These are phyloP conservation scores for Colletotrichum caudatum DNA, from an alignment of 2,329 filamentous ascomycete genomes.

Conservation along the genomic window DNA sequence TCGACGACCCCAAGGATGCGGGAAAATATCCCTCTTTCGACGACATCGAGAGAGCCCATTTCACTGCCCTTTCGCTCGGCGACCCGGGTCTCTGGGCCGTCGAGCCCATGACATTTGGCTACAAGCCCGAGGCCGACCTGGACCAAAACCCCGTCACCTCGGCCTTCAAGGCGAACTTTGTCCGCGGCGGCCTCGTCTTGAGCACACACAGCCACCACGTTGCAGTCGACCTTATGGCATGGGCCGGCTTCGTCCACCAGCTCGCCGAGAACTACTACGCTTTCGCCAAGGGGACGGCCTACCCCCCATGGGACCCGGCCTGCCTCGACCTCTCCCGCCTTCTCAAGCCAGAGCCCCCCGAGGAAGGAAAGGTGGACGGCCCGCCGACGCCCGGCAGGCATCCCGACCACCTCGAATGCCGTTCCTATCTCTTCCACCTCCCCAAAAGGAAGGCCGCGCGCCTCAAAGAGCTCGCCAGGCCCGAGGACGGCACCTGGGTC, in stretches of 20 bases:
- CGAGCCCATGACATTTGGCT: conserved; percentile 54
- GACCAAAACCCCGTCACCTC: conserved; percentile 50
- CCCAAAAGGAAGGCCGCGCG: conserved; percentile 57
- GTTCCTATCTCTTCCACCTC: conserved; percentile 56
- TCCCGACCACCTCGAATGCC: conserved; percentile 45
- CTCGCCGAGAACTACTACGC: conserved; percentile 58
- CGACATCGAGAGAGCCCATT: conserved; percentile 53
- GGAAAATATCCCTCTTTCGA: conserved; percentile 47
- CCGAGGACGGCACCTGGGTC: conserved; percentile 54
- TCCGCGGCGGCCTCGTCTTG: conserved; percentile 56
- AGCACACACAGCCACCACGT: conserved; percentile 59
- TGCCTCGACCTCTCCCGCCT: conserved; percentile 53
- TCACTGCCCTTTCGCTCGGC: conserved; percentile 49
- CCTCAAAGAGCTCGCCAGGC: conserved; percentile 53
- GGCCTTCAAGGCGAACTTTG: conserved; percentile 57
- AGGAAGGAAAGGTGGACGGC: conserved; percentile 49
- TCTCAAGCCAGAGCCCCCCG: conserved; percentile 46
- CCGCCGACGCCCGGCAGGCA: conserved; percentile 48
- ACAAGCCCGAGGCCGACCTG: conserved; percentile 54
- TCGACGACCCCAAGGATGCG: conserved; percentile 47
- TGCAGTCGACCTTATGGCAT: conserved; percentile 57
- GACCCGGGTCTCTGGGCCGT: conserved; percentile 52
- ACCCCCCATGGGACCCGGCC: conserved; percentile 52
- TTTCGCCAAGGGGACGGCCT: conserved; percentile 46
- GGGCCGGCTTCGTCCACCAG: conserved; percentile 53